phyloP scores from a whole-genome alignment of 2,329 filamentous ascomycete genomes.

The Phialemoniopsis sp. region DNA sequence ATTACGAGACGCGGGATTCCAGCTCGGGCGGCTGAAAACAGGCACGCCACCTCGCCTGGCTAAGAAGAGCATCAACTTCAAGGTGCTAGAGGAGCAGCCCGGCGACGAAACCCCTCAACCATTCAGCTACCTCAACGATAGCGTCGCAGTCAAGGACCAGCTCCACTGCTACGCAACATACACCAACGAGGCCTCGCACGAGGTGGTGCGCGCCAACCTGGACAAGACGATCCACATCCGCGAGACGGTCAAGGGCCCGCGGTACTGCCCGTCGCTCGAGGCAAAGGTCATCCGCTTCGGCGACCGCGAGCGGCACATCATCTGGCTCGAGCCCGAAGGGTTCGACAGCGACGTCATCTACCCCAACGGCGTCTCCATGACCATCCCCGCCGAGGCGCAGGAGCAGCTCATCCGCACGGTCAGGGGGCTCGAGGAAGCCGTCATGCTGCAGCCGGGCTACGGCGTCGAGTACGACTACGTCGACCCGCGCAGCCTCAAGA shows the following conservation, averaged over 20 bases:
- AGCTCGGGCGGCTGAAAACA: constrained; percentile 87
- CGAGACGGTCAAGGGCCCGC: constrained; percentile 87
- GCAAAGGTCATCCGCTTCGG: constrained; percentile 88
- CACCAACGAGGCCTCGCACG: constrained; percentile 79
- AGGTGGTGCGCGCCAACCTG: constrained; percentile 82
- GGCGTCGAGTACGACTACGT: constrained; percentile 99
- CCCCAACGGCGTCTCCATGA: constrained; percentile 97
- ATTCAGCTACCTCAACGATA: constrained; percentile 85
- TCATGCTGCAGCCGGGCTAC: constrained; percentile 92
- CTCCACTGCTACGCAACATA: constrained; percentile 82
- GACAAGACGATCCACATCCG: constrained; percentile 95
- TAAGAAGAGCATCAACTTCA: constrained; percentile 76
- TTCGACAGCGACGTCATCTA: constrained; percentile 89
- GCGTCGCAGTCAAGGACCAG: constrained; percentile 75
- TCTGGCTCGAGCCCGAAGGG: constrained; percentile 97
- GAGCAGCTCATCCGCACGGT: constrained; percentile 82
- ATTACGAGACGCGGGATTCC: constrained; percentile 80
- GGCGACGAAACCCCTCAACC: constrained; percentile 85
- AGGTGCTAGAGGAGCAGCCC: constrained; percentile 63
- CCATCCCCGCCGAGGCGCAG: constrained; percentile 84
- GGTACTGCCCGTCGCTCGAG: constrained; percentile 94
- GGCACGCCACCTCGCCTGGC: constrained; percentile 89
- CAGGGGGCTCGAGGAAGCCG: constrained; percentile 79
- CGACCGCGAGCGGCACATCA: constrained; percentile 75
- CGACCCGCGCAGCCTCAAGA: constrained; percentile 80